phyloP scores from a whole-genome alignment of 129 eudicot genomes.

The Flaveria robusta region DNA sequence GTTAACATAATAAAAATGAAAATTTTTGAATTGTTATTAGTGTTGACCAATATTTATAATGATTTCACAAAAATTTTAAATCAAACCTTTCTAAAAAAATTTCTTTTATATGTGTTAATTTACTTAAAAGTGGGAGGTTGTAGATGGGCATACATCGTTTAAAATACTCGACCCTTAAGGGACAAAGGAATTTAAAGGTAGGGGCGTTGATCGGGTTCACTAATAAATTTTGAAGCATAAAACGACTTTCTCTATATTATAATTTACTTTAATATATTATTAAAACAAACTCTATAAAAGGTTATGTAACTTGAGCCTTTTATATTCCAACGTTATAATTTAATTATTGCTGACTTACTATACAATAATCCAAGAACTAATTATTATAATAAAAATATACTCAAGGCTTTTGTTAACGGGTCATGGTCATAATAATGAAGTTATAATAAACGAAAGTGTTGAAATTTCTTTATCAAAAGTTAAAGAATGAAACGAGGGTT shows the following conservation, averaged over 20 bases:
- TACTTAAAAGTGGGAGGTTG: neutral
- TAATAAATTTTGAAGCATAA: neutral
- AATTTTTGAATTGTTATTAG: neutral
- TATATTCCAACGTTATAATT: neutral
- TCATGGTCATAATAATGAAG: slow-evolving; percentile 28
- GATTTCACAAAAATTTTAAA: too few species aligned
- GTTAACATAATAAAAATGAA: too few species aligned
- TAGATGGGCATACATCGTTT: neutral
- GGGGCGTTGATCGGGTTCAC: neutral
- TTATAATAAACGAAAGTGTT: slow-evolving; percentile 29
- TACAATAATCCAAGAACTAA: neutral
- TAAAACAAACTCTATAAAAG: too few species aligned
- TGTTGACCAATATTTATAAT: neutral
- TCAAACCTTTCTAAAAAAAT: too few species aligned
- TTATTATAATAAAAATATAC: slow-evolving; percentile 16
- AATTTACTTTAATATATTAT: neutral
- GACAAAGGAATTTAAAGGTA: neutral
- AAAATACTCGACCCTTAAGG: neutral
- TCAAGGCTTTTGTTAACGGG: slow-evolving; percentile 20
- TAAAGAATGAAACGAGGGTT: slow-evolving; percentile 34
- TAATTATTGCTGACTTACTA: neutral
- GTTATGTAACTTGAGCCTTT: neutral
- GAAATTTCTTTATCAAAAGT: slow-evolving; percentile 40
- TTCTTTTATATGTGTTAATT: neutral
- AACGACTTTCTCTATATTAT: neutral